Base-by-base conservation (phyloP, 1,139 yeast species). In the Yamadazyma aaseri region DNA sequence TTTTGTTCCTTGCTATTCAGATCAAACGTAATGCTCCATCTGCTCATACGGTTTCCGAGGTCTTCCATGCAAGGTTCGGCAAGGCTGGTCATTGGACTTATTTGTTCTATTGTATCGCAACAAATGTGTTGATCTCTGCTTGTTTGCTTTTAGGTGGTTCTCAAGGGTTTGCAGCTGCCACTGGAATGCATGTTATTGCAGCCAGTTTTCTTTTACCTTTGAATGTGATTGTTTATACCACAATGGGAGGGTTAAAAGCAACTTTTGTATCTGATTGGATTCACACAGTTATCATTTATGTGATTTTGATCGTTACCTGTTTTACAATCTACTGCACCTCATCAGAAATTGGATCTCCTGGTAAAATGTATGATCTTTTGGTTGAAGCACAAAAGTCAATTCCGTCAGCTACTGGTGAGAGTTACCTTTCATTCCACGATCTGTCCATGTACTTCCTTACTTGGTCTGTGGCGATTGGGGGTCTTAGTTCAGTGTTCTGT, bases 21-120 rank as follows among this genome's bases (percentile, higher is more conserved):
- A 76, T 83, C 28, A 85, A 82, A 55, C 77, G 76, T 46, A 71
- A 76, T 38, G 86, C 89, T 5, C 89, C 89, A 3, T 78, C 75
- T 29, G 86, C 87, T 2, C 94, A 84, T 59, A 84, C 94, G 1
- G 81, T 79, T 56, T 65, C 83, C 39, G 92, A 85, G 55, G 75
- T 83, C 33, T 72, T 85, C 45, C 72, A 70, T 44, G 78, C 75
- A 3, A 65, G 95, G 39, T 86, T 81, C 52, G 95, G 95, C n/a
- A 62, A 69, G 18, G 47, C 56, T 11, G 52, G 51, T 1, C 55
- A 50, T 38, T 34, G 41, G 32, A 38, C 39, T 6, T 45, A 40
- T 33, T 35, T 51, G 28, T 26, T 20, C 15, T 50, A 50, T 28
- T 46, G 49, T 35, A 29, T 46, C 10, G 43, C 47, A 9, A 46